phyloP scores from a whole-genome alignment of 1,284 basidiomycete species.

The Marasmius sp. region DNA sequence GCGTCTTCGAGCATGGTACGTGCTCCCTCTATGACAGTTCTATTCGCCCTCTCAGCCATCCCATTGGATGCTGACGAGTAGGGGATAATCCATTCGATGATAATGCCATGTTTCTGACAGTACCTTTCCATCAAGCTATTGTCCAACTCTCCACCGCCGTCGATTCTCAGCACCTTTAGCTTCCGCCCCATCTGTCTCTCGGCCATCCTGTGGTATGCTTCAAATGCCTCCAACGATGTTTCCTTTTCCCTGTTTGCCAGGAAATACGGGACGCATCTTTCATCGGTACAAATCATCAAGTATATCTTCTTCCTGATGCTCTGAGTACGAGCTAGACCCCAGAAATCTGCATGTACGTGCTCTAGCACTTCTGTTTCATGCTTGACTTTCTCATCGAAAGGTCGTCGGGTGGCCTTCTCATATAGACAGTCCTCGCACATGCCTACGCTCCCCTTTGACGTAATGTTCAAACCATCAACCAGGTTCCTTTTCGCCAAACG shows the following conservation, averaged over 20 bases:
- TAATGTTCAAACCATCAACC: conserved; percentile 6
- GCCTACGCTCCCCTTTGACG: not conserved
- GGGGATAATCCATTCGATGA: not conserved
- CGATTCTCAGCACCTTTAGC: conserved; percentile 21
- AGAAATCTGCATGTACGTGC: conserved; percentile 16
- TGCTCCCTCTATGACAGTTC: not conserved
- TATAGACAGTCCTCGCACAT: no score
- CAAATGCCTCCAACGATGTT: not conserved
- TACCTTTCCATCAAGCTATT: not conserved
- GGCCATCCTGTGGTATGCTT: not conserved
- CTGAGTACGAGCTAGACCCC: conserved; percentile 8
- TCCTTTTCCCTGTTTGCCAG: not conserved
- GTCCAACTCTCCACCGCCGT: conserved; percentile 10
- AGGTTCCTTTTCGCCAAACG: not conserved
- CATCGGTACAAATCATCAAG: conserved; percentile 12
- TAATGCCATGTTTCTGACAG: not conserved
- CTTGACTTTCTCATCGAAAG: conserved; percentile 14
- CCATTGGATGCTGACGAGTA: conserved; percentile 16
- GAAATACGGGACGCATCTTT: not conserved
- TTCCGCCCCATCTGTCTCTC: not conserved
- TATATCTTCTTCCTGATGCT: conserved; percentile 11
- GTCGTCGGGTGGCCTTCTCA: conserved; percentile 18
- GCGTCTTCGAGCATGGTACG: not conserved
- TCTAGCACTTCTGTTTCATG: conserved; percentile 15
- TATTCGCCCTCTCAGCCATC: conserved; percentile 9